Conservation (phyloP, 768 basidiomycete species). For the Cubamyces sp. region DNA sequence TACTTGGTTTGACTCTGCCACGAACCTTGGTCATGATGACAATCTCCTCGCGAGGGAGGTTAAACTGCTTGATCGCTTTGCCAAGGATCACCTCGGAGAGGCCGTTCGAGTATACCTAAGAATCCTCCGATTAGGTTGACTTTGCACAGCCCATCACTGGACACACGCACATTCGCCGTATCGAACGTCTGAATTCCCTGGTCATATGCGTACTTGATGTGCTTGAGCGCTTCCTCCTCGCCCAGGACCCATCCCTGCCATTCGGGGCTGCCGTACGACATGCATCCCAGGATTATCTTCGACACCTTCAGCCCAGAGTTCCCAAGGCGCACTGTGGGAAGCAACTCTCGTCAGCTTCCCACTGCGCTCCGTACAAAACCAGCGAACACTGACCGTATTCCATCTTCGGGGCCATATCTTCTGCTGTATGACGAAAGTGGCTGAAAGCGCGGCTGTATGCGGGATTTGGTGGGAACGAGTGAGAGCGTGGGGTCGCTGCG, state of each 20-base stretch:
- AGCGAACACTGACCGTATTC: neutral
- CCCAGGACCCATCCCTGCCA: constrained; percentile 44
- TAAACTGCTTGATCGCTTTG: constrained; percentile 48
- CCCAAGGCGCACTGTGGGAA: constrained; percentile 32
- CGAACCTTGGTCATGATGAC: constrained; percentile 54
- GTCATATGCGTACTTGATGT: constrained; percentile 50
- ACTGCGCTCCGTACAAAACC: no score
- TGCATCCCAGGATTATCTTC: constrained; percentile 40
- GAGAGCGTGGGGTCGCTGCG: no score
- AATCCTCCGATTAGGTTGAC: neutral
- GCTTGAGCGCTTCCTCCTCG: constrained; percentile 42
- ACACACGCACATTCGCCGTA: constrained; percentile 37
- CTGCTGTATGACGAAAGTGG: no score
- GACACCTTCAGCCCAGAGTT: constrained; percentile 37
- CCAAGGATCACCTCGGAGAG: constrained; percentile 48
- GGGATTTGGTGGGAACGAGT: no score
- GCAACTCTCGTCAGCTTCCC: neutral
- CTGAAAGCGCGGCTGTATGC: no score
- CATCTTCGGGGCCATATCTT: neutral
- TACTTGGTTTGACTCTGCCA: no score
- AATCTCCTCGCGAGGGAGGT: constrained; percentile 49
- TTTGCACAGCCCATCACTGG: no score
- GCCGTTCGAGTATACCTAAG: constrained; percentile 41
- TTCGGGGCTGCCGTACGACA: constrained; percentile 38
- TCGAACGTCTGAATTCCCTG: constrained; percentile 48